Percentiles rank a stretch among this genome's conserved stretches.
phyloP scores from a whole-genome alignment of 306 rosid species.

The Castanospermum australe region DNA sequence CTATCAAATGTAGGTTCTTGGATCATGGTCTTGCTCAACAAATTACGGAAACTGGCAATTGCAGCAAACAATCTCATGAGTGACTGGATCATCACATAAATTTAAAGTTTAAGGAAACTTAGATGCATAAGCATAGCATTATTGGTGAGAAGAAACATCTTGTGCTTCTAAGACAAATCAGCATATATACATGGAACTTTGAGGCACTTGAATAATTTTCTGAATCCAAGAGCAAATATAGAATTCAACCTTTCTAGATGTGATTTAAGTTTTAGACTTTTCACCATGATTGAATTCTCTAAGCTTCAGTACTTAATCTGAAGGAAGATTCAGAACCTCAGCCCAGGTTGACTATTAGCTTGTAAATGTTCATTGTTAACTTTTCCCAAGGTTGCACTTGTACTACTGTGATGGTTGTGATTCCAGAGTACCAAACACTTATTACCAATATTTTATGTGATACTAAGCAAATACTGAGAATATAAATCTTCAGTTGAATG shows the following conservation, averaged over 20 bases:
- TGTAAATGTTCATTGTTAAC: not conserved
- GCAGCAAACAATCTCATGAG: slow-evolving; percentile 27
- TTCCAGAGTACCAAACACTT: not conserved
- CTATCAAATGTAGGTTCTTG: slow-evolving; percentile 98
- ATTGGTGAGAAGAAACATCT: not conserved
- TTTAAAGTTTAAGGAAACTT: slow-evolving; percentile 6
- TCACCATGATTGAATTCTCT: not conserved
- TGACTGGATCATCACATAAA: not conserved
- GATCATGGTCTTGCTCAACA: slow-evolving; percentile 70
- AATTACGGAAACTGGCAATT: slow-evolving; percentile 53
- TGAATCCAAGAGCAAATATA: not conserved
- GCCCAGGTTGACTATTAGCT: slow-evolving; percentile 2
- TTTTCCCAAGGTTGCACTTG: not conserved
- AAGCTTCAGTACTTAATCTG: slow-evolving; percentile 3
- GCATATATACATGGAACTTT: not conserved
- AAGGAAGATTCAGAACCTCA: slow-evolving; percentile 6
- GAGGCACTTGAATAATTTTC: not conserved
- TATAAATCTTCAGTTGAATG: not conserved
- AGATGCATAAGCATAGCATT: slow-evolving; percentile 12
- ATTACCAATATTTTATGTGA: not conserved
- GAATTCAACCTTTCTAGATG: not conserved
- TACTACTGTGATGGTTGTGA: not conserved
- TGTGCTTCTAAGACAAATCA: slow-evolving; percentile 1
- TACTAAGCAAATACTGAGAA: not conserved
- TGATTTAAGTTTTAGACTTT: slow-evolving; percentile 10